Evolutionary conservation across 768 basidiomycete genomes (phyloP), one percentile per base, ranked within the genome.

Genomic region (Cubamyces sp.): DNA sequence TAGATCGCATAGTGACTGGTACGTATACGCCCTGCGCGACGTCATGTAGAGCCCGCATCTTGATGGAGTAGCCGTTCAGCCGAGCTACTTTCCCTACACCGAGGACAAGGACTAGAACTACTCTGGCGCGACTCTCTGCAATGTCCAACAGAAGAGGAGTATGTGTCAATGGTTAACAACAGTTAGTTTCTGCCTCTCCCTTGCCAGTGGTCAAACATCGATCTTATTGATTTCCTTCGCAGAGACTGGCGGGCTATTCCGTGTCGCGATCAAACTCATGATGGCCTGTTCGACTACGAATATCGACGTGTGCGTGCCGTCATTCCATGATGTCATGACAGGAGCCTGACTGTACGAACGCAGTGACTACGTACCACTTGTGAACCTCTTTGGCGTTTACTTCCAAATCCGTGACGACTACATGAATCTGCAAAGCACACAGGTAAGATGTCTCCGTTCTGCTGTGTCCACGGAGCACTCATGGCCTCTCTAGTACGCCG

Each of bases 341-440:
- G 23, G 5, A 18, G 41, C 18, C 26, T 55, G 2, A 43, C 8
- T 21, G 26, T 3, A 50, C 14, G 7, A 28, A 11, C 16, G 9
- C 61, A 97, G 93, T 11, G 87, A 98, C 74, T 97, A 93, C 66
- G 87, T 96, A 1, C 94, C 95, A 0, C 82, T 98, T 1, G 92
- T 96, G 64, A 97, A 97, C 73, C 83, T 97, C 11, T 90, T 98
- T 62, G 94, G 96, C 2, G 85, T 97, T n/a, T 91, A 87, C 69
- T 97, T 94, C 74, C 96, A 98, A 73, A 96, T 98, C 67, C 79
- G 95, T n/a, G 96, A 98, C 68, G 96, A 98, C 73, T 91, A 95
- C 48, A 94, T 96, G 91, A 98, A 98, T 69, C 77, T 98, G 25
- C 88, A 96, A 69, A 93, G 91, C 50, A 82, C 84, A 18, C 86